phyloP scores from a whole-genome alignment of 2,329 filamentous ascomycete species.

The Penicillium paneum region DNA sequence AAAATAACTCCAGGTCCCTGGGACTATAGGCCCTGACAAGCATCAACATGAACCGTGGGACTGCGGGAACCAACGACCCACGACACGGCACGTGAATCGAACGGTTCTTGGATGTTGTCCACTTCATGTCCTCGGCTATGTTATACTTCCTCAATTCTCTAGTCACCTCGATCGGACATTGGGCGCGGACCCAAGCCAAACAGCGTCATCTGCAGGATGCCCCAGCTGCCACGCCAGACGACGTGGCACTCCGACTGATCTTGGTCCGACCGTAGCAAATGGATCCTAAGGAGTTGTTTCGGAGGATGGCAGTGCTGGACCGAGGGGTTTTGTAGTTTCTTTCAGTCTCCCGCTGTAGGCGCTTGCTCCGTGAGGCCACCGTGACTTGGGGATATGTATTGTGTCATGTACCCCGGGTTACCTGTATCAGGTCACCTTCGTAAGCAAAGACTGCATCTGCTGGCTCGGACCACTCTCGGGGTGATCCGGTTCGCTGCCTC shows the following conservation, averaged over 20 bases:
- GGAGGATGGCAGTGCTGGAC: constrained; percentile 4
- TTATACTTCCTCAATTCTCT: not conserved
- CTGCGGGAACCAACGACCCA: constrained; percentile 1
- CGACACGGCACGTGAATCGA: not conserved
- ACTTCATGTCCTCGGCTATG: not conserved
- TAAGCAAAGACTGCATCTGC: constrained; percentile 8
- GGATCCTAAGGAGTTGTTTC: constrained; percentile 1
- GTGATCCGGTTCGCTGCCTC: constrained; percentile 41
- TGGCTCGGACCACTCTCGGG: constrained; percentile 24
- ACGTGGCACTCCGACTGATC: constrained; percentile 21
- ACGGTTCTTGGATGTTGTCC: constrained; percentile 1
- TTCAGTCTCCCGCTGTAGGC: constrained; percentile 21
- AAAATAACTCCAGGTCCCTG: not conserved
- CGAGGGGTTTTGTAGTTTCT: not conserved
- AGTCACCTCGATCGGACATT: constrained; percentile 8
- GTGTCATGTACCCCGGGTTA: constrained; percentile 2
- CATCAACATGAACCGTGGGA: not conserved
- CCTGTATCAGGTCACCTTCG: constrained; percentile 5
- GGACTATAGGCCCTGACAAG: not conserved
- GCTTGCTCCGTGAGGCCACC: constrained; percentile 2
- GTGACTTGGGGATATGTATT: constrained; percentile 5
- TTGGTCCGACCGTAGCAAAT: constrained; percentile 8
- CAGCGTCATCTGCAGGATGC: constrained; percentile 18
- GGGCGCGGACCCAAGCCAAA: constrained; percentile 11
- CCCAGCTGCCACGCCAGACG: constrained; percentile 17